phyloP scores from a whole-genome alignment of 2,329 filamentous ascomycete species.

The Aspergillus sp. region DNA sequence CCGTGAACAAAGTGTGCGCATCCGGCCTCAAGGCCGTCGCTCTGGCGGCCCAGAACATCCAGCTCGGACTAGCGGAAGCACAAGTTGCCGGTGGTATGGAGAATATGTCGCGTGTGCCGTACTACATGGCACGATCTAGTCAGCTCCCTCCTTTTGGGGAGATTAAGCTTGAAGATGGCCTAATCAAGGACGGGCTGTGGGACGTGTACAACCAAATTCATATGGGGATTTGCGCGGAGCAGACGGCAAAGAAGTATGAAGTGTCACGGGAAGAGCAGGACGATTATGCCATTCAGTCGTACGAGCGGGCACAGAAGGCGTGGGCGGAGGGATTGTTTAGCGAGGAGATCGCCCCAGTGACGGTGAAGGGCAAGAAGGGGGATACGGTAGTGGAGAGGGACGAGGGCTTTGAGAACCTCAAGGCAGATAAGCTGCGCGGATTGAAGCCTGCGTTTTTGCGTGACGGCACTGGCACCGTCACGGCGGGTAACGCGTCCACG shows the following conservation, averaged over 20 bases:
- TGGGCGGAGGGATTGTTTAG: constrained; percentile 82
- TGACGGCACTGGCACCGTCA: constrained; percentile 85
- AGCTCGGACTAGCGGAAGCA: constrained; percentile 83
- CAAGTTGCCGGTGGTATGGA: constrained; percentile 97
- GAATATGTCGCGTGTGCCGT: constrained; percentile 93
- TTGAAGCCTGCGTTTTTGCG: constrained; percentile 89
- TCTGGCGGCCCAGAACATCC: constrained; percentile 90
- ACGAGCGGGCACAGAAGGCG: constrained; percentile 83
- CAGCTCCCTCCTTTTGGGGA: constrained; percentile 83
- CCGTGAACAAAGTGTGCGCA: constrained; percentile 97
- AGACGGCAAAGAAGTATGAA: constrained; percentile 82
- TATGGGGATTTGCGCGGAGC: constrained; percentile 97
- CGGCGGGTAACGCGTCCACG: constrained; percentile 89
- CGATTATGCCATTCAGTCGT: constrained; percentile 83
- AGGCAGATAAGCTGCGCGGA: constrained; percentile 79
- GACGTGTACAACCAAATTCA: constrained; percentile 97
- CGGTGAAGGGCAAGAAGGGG: constrained; percentile 80
- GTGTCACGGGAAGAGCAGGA: constrained; percentile 87
- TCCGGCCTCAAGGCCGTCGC: constrained; percentile 91
- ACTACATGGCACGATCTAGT: constrained; percentile 82
- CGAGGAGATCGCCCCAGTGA: constrained; percentile 88
- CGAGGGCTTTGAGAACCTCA: constrained; percentile 85
- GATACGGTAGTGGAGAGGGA: constrained; percentile 77
- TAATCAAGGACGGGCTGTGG: constrained; percentile 92
- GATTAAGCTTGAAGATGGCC: constrained; percentile 81